phyloP scores from a whole-genome alignment of 2,329 filamentous ascomycete species.

The Cercospora zeae-maydis region DNA sequence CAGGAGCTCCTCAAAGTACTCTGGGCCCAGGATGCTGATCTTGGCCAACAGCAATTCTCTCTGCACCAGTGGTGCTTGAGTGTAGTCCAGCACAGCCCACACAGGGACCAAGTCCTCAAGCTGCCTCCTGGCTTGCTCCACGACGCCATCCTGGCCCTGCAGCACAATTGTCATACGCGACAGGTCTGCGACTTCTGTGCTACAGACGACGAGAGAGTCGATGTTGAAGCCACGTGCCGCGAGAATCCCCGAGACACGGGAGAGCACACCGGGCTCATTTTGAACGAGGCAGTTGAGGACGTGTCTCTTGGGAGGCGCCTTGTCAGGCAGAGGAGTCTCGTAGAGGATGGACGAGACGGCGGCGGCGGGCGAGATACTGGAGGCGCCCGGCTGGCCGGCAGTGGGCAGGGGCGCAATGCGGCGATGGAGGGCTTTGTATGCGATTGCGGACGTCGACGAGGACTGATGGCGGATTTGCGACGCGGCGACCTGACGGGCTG shows the following conservation, averaged over 20 bases:
- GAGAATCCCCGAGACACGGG: constrained; percentile 91
- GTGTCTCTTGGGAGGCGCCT: constrained; percentile 84
- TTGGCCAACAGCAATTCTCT: constrained; percentile 93
- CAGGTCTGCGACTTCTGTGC: constrained; percentile 92
- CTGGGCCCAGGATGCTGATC: constrained; percentile 91
- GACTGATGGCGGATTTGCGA: constrained; percentile 39
- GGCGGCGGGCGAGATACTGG: constrained; percentile 80
- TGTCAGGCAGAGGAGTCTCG: constrained; percentile 85
- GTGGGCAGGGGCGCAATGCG: constrained; percentile 81
- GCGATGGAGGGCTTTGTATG: constrained; percentile 94
- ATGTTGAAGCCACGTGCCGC: constrained; percentile 98
- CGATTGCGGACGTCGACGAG: constrained; percentile 76
- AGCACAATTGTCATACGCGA: constrained; percentile 99
- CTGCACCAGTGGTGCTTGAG: constrained; percentile 85
- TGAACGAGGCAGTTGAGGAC: constrained; percentile 98
- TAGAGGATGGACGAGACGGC: constrained; percentile 98
- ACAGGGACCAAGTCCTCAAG: constrained; percentile 95
- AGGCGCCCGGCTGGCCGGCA: constrained; percentile 47
- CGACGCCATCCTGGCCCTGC: constrained; percentile 91
- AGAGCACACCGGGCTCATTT: constrained; percentile 96
- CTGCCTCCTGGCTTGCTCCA: constrained; percentile 93
- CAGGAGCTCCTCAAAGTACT: constrained; percentile 96
- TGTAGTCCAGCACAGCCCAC: constrained; percentile 98
- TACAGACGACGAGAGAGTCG: constrained; percentile 95
- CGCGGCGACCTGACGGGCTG: constrained; percentile 18